Evolutionary conservation across 805 yeast genomes (phyloP).

Genomic region (Candida succiphila): DNA sequence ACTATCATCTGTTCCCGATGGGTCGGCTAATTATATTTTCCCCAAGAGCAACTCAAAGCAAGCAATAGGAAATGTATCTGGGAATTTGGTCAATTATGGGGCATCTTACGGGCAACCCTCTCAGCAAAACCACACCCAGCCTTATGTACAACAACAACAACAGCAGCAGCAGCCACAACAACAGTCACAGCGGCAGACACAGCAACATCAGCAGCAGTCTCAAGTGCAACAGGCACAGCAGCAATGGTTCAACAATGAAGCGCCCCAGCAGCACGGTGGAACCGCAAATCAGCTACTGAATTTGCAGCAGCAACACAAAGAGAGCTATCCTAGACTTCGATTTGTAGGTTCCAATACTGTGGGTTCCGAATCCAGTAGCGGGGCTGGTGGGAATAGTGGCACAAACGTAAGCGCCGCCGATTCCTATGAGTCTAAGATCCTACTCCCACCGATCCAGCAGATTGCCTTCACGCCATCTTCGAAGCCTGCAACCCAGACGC

Average conservation of each 20-base stretch:
- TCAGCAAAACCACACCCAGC: too few relatives aligned
- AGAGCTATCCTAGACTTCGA: neutral
- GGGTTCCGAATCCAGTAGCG: too few relatives aligned
- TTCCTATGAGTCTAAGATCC: neutral
- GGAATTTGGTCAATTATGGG: too few relatives aligned
- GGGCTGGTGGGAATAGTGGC: too few relatives aligned
- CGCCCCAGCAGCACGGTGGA: slow-evolving; percentile 1
- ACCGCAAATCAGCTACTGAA: slow-evolving; percentile 1
- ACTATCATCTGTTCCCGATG: too few relatives aligned
- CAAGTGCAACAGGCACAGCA: slow-evolving; percentile 12
- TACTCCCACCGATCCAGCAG: neutral
- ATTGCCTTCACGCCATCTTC: neutral
- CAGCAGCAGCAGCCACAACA: slow-evolving; percentile 4
- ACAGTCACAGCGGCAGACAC: slow-evolving; percentile 1
- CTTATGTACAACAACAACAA: slow-evolving; percentile 1
- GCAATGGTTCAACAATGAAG: slow-evolving; percentile 10
- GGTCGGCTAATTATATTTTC: too few relatives aligned
- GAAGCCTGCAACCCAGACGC: too few relatives aligned
- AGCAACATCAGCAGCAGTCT: slow-evolving; percentile 8
- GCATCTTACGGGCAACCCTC: too few relatives aligned
- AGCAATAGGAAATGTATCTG: too few relatives aligned
- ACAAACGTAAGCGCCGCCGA: too few relatives aligned
- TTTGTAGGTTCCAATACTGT: too few relatives aligned
- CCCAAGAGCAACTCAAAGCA: too few relatives aligned
- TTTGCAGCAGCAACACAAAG: slow-evolving; percentile 1